Percentiles rank a stretch among this genome's conserved stretches.
phyloP scores from a whole-genome alignment of 352 stramenopile species.

The Pythium oligandrum region DNA sequence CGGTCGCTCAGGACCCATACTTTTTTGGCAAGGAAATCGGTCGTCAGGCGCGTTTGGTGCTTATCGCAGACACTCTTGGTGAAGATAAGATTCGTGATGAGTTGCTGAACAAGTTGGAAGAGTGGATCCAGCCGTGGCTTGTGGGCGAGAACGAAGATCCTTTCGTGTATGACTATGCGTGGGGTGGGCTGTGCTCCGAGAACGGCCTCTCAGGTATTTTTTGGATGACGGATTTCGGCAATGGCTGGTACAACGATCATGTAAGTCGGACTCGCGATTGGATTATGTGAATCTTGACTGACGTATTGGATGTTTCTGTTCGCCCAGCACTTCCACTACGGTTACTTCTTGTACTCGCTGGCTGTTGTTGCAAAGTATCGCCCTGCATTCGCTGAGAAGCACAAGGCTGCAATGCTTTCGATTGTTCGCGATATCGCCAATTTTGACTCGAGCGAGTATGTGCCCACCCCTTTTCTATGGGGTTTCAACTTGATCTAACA shows the following conservation, averaged over 20 bases:
- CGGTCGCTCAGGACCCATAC: slow-evolving; percentile 66
- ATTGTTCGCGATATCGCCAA: slow-evolving; percentile 81
- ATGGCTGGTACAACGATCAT: slow-evolving; percentile 89
- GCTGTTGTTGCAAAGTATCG: slow-evolving; percentile 79
- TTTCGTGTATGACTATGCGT: slow-evolving; percentile 92
- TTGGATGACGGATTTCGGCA: slow-evolving; percentile 91
- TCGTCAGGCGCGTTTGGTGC: slow-evolving; percentile 61
- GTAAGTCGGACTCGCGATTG: slow-evolving; percentile 37
- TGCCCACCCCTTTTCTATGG: slow-evolving; percentile 6
- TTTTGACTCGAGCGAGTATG: slow-evolving; percentile 54
- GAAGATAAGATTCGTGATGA: slow-evolving; percentile 35
- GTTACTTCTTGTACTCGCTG: slow-evolving; percentile 88
- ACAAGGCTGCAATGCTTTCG: slow-evolving; percentile 71
- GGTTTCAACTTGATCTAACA: slow-evolving; percentile 1
- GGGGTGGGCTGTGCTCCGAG: slow-evolving; percentile 89
- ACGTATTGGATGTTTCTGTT: slow-evolving; percentile 7
- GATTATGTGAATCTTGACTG: not conserved
- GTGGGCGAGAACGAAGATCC: slow-evolving; percentile 65
- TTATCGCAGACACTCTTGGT: slow-evolving; percentile 79
- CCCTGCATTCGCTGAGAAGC: slow-evolving; percentile 55
- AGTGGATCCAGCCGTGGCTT: slow-evolving; percentile 77
- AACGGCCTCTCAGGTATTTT: slow-evolving; percentile 88
- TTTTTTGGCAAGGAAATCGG: slow-evolving; percentile 86
- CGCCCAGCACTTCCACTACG: slow-evolving; percentile 95
- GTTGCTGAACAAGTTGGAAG: slow-evolving; percentile 57